Evolutionary conservation across 495 filamentous ascomycete genomes (phyloP), one percentile per base, ranked within the genome.

Genomic region (Xylaria sp.): DNA sequence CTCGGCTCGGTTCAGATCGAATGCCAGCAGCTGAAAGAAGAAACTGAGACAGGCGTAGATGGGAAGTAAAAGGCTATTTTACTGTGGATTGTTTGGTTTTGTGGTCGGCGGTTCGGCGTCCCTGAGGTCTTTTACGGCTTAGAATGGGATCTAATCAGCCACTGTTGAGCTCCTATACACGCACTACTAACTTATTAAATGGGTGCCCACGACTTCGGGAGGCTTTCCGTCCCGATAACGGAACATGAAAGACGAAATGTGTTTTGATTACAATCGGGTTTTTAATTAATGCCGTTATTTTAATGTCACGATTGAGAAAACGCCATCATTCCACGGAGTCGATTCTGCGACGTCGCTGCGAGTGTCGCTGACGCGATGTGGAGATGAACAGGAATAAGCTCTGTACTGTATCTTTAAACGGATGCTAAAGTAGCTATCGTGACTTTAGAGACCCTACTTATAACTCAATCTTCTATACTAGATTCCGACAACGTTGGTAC

Each of bases 1-100:
- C 58, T 70, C 68, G 69, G 69, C 46, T 71, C 50, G 67, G 67
- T 44, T 48, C 55, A 37, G 8, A 33, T 61, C 29, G 48, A 58
- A 67, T 37, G 33, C n/a, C 48, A 55, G 29, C 26, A 48, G 40
- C 35, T 46, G 21, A 63, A 63, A 63, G 41, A 26, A 14, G 3
- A 21, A 33, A 31, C 2, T 14, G 11, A 43, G 35, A 62, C n/a
- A 33, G 24, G 11, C 24, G 9, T 46, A 19, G 26, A 46, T n/a
- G 61, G 41, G 8, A 53, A 31, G 37, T 24, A 63, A 26, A 26
- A 3, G 5, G 14, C 19, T 35, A 17, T 37, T 59, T 58, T 33
- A 35, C 37, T n/a, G 19, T 33, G 26, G 14, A 3, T 40, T 9
- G 55, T 59, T 43, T 8, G 35, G 58, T 9, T 40, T 24, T 26